Conservation (phyloP, 495 filamentous ascomycete genomes). For the Aspergillus indologenus region DNA sequence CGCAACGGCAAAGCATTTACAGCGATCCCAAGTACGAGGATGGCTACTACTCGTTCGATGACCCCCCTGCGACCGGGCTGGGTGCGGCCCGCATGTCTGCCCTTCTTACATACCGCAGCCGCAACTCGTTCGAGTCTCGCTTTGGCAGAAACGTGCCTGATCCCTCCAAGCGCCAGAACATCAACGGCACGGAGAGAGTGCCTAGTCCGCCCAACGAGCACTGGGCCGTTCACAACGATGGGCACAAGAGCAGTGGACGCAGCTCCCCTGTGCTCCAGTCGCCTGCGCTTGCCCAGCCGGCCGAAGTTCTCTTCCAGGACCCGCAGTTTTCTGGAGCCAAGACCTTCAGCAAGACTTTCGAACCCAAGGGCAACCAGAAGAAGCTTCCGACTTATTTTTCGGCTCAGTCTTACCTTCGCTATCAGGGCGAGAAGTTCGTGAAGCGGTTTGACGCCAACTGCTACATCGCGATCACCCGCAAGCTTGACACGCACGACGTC, state of each 20-base stretch:
- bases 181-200: slow-evolving; percentile 62
- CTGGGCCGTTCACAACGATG: slow-evolving; percentile 94
- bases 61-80: slow-evolving; percentile 81
- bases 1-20: slow-evolving; percentile 96
- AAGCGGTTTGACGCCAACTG: slow-evolving; percentile 96
- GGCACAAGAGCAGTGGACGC: slow-evolving; percentile 61
- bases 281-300: slow-evolving; percentile 11
- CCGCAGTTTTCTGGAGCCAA: slow-evolving; percentile 77
- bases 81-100: slow-evolving; percentile 97
- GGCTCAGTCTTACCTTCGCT: slow-evolving; percentile 95
- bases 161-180: slow-evolving; percentile 71
- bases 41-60: slow-evolving; percentile 83
- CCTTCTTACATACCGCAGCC: slow-evolving; percentile 89
- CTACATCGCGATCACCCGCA: slow-evolving; percentile 97
- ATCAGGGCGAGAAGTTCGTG: slow-evolving; percentile 95
- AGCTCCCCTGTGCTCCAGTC: slow-evolving; percentile 26
- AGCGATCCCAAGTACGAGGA: slow-evolving; percentile 97
- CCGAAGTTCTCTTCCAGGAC: slow-evolving; percentile 54
- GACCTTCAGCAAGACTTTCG: slow-evolving; percentile 35
- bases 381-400: slow-evolving; percentile 86
- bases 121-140: slow-evolving; percentile 92
- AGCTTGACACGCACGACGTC: slow-evolving; percentile 97
- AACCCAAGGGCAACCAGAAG: slow-evolving; percentile 32
- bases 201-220: slow-evolving; percentile 74
- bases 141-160: slow-evolving; percentile 94